These are phyloP conservation scores for Penicillium sp. DNA, from an alignment of 2,329 filamentous ascomycete species.

Conservation along the genomic window DNA sequence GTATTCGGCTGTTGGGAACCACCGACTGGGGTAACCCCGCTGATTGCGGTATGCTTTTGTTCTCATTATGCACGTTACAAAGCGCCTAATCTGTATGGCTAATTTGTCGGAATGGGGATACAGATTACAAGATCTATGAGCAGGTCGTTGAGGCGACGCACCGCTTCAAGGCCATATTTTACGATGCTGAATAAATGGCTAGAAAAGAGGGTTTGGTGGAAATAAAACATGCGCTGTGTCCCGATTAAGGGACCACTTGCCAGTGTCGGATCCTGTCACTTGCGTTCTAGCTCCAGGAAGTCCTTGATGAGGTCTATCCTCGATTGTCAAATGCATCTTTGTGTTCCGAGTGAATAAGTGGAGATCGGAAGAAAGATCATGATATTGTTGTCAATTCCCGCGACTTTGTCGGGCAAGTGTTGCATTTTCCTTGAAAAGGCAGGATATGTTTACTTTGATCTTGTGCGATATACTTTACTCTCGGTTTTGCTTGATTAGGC, in stretches of 20 bases:
- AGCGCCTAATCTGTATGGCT: neutral
- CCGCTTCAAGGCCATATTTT: slow-evolving; percentile 76
- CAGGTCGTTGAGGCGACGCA: slow-evolving; percentile 85
- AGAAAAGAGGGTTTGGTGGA: neutral
- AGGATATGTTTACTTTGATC: no score
- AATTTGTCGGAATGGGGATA: neutral
- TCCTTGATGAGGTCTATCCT: no score
- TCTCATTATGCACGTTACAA: neutral
- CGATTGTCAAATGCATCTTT: no score
- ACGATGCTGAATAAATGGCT: slow-evolving; percentile 45
- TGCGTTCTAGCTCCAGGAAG: no score
- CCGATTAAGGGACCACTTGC: no score
- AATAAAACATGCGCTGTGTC: no score
- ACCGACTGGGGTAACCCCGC: slow-evolving; percentile 44
- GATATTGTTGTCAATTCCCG: no score
- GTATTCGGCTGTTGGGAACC: slow-evolving; percentile 41
- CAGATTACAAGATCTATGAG: slow-evolving; percentile 73
- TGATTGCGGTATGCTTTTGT: slow-evolving; percentile 36
- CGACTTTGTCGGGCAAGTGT: no score
- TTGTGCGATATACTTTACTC: neutral
- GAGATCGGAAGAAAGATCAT: no score
- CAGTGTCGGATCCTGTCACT: no score
- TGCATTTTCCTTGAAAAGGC: no score
- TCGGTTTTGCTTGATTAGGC: neutral
- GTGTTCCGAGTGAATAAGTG: no score